These are phyloP conservation scores for Mediolabrus comicus DNA, from an alignment of 108 stramenopile genomes.

Conservation along the genomic window DNA sequence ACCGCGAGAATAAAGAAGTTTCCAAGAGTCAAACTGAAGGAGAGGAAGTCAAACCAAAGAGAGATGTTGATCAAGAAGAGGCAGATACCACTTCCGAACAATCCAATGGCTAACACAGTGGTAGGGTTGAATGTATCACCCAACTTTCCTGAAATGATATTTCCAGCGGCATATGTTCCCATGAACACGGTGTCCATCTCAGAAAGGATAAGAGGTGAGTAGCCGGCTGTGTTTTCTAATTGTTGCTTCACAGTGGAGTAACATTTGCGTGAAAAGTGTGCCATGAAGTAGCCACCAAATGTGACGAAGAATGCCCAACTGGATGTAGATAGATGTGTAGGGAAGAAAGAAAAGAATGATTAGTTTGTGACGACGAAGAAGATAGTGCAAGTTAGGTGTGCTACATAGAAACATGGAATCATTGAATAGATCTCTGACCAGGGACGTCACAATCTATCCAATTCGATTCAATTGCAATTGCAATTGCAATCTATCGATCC, in stretches of 20 bases:
- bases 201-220: slow-evolving; percentile 68
- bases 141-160: slow-evolving; percentile 91
- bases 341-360: slow-evolving; percentile 1
- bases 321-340: not conserved
- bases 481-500: not conserved
- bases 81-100: slow-evolving; percentile 88
- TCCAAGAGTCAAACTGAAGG: slow-evolving; percentile 54
- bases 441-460: no score
- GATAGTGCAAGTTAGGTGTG: no score
- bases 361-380: no score
- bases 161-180: slow-evolving; percentile 93
- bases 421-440: no score
- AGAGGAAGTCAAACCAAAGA: slow-evolving; percentile 82
- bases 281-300: slow-evolving; percentile 94
- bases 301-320: slow-evolving; percentile 94
- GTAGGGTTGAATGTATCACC: slow-evolving; percentile 94
- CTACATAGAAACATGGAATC: no score
- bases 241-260: slow-evolving; percentile 95
- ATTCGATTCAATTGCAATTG: slow-evolving; percentile 1
- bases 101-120: slow-evolving; percentile 88
- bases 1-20: slow-evolving; percentile 81
- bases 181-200: slow-evolving; percentile 96
- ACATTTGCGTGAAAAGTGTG: slow-evolving; percentile 94
- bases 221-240: slow-evolving; percentile 75
- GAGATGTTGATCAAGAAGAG: slow-evolving; percentile 83